Evolutionary conservation across 2,329 filamentous ascomycete genomes (phyloP).

Genomic region (Cordyceps cicadae): DNA sequence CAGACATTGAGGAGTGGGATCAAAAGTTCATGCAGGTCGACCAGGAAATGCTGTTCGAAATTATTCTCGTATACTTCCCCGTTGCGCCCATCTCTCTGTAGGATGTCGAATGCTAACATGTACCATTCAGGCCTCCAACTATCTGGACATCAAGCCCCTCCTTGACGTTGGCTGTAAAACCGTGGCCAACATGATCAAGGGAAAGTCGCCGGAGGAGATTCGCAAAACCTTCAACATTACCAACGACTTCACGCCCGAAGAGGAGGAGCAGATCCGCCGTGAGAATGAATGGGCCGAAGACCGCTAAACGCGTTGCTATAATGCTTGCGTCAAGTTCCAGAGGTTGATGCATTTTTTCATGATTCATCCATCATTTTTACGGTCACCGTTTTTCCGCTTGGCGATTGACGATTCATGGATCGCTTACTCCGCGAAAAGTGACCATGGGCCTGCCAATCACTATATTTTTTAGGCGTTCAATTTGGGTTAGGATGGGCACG

Average conservation of each 20-base stretch:
- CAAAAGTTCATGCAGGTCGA: slow-evolving; percentile 99
- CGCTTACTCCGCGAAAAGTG: not conserved
- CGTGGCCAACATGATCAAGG: slow-evolving; percentile 99
- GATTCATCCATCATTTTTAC: not conserved
- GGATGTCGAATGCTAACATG: slow-evolving; percentile 9
- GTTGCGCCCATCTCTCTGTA: not conserved
- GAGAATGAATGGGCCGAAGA: slow-evolving; percentile 93
- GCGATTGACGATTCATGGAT: slow-evolving; percentile 13
- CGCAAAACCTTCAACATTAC: slow-evolving; percentile 99
- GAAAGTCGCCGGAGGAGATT: slow-evolving; percentile 98
- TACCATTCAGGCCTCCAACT: slow-evolving; percentile 75
- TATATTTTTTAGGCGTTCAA: slow-evolving; percentile 7
- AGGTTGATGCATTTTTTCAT: slow-evolving; percentile 5
- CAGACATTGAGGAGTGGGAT: slow-evolving; percentile 99
- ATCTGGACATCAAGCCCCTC: slow-evolving; percentile 96
- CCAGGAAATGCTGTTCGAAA: slow-evolving; percentile 99
- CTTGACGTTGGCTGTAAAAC: slow-evolving; percentile 99
- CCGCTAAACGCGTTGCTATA: slow-evolving; percentile 38
- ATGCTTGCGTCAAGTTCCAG: not conserved
- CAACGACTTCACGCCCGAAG: slow-evolving; percentile 97
- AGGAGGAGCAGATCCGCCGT: slow-evolving; percentile 93
- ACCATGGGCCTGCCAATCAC: not conserved
- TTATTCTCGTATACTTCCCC: slow-evolving; percentile 68
- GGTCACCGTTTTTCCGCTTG: slow-evolving; percentile 9
- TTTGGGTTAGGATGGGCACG: not conserved